Conservation (phyloP, 140 eudicot species). For the Cichorium intybus region DNA sequence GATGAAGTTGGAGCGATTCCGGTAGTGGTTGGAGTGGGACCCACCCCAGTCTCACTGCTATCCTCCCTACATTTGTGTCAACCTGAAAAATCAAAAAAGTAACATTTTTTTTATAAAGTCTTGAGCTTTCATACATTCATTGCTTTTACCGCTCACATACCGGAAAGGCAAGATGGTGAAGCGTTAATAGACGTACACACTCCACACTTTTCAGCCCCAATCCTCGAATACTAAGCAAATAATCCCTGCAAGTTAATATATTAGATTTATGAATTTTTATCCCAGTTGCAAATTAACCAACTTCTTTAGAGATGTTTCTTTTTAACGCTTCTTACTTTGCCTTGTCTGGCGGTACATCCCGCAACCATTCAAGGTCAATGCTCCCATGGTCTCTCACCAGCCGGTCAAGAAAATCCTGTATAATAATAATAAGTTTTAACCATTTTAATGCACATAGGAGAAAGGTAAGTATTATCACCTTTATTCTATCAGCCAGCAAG, state of each 20-base stretch:
- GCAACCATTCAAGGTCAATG: constrained; percentile 91
- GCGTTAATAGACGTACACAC: constrained; percentile 91
- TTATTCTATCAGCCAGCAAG: constrained; percentile 81
- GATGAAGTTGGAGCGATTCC: constrained; percentile 79
- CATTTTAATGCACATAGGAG: background rate
- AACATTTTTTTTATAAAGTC: too few relatives aligned
- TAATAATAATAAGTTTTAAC: background rate
- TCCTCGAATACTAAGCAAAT: constrained; percentile 76
- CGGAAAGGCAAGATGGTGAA: constrained; percentile 95
- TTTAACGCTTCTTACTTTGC: constrained; percentile 49
- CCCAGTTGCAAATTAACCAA: too few relatives aligned
- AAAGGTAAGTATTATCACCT: constrained; percentile 59
- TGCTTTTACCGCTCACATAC: constrained; percentile 40
- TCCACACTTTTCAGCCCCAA: constrained; percentile 94
- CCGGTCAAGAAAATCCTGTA: constrained; percentile 86
- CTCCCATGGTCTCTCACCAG: constrained; percentile 75
- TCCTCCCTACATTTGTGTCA: constrained; percentile 90
- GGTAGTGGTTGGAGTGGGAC: constrained; percentile 92
- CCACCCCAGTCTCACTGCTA: constrained; percentile 97
- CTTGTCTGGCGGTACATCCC: constrained; percentile 81
- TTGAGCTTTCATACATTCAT: background rate
- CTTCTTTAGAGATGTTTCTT: background rate
- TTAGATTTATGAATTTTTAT: too few relatives aligned
- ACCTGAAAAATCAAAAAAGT: constrained; percentile 59
- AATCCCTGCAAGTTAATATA: constrained; percentile 53